Evolutionary conservation across 176 grass and related monocot species (phyloP), one percentile per base, ranked within the genome.

Genomic region (Eleusine coracana): DNA sequence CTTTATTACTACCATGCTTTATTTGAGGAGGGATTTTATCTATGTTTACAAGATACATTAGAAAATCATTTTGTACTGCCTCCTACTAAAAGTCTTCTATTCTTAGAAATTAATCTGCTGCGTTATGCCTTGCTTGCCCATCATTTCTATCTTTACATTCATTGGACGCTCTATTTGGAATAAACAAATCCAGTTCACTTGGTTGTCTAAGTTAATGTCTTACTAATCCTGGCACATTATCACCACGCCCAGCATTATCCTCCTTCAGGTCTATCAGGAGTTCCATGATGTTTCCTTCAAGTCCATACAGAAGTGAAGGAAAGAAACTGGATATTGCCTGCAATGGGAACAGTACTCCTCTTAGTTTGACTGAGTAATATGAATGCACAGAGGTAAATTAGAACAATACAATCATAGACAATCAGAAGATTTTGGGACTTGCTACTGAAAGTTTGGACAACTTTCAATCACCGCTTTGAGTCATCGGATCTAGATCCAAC

Each of bases 151-250:
- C 81, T 80, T 86, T 65, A 46, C 46, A 85, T 65, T 25, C 39
- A 40, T 63, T 68, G 62, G 70, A 49, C 10, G n/a, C 82, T 88
- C 65, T 72, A 82, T 66, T 70, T 62, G 2, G 7, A 72, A 66
- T 66, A 73, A 38, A 75, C 76, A 70, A 72, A 64, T 85, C 82
- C 87, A 46, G 44, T 46, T 46, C 44, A 73, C 89, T 80, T 87
- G 70, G 48, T 91, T 94, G 27, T 91, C 88, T 66, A 92, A 80
- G 84, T 98, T 98, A 72, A 95, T 95, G 86, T 95, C 91, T 93
- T 73, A 95, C 73, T 44, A 98, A 82, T 73, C 91, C 96, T 51
- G 95, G 86, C 76, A 98, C 86, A 86, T 98, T 88, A 74, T 92
- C 89, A 76, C 93, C 91, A 8, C 89, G 86, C 48, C 63, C 96